Base-by-base conservation (phyloP, 768 basidiomycete species). In the Hirschioporus abietinus region DNA sequence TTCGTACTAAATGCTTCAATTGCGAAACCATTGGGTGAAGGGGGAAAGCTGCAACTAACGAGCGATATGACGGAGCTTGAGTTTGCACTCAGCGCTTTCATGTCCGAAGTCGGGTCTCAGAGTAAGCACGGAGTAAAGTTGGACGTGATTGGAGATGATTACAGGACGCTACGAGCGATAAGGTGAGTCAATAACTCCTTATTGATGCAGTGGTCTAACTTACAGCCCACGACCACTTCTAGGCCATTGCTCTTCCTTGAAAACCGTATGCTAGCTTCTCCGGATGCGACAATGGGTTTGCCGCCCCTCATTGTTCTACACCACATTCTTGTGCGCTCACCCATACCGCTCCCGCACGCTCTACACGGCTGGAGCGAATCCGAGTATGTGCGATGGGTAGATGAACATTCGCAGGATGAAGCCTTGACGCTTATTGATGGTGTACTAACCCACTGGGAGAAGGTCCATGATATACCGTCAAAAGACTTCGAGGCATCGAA, bases 41-140 rank as follows among this genome's bases (percentile, higher is more conserved):
- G 86, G 66, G 95, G 96, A 17, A 98, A 97, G 75, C 84, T 99
- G 26, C 95, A 96, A 77, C 82, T 99, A 69, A 93, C 95, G 66
- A 92, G 88, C 61, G 96, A 99, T 76, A 96, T 98, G 95, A 92
- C 96, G 0, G 92, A 95, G 75, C 83, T 99, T 68, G 97, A 99
- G 78, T 97, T 99, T 75, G 88, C 92, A 0, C 75, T 99, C 65
- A 91, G 88, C 71, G 86, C 91, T 3, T 92, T 98, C 75, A 81
- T 89, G 79, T 80, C 79, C 1, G 87, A 88, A 65, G 12, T 10
- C 1, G 81, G 82, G 63, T 74, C 79, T 1, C 83, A 85, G 68
- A 81, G 80, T 66, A 86, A 87, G 71, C 85, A 88, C 6, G 85
- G 87, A 0, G 83, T 85, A 12, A 86, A 85, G 70, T 79, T 96